Evolutionary conservation across 495 filamentous ascomycete species (phyloP).

Genomic region (Penicillium desertorum): DNA sequence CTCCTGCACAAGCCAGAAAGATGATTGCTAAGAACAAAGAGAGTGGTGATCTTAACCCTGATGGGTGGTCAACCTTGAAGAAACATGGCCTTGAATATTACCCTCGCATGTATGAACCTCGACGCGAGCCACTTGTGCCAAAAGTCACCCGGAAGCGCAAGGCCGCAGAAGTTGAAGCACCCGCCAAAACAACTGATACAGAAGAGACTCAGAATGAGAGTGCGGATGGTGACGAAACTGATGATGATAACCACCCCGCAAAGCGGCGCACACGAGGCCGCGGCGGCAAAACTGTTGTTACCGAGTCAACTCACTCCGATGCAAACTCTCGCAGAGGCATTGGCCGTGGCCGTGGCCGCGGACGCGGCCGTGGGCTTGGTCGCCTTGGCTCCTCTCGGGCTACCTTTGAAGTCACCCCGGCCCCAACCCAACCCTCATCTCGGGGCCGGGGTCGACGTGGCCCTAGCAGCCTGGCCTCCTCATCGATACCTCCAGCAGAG

Average conservation of each 20-base stretch:
- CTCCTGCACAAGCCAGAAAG: conserved; percentile 41
- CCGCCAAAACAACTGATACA: conserved; percentile 30
- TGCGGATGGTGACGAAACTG: conserved; percentile 32
- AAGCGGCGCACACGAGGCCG: conserved; percentile 41
- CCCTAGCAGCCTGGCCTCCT: conserved; percentile 18
- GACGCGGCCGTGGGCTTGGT: conserved; percentile 27
- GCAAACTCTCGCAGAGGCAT: conserved; percentile 26
- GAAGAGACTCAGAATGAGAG: conserved; percentile 32
- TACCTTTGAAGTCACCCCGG: conserved; percentile 24
- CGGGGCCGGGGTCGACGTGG: conserved; percentile 31
- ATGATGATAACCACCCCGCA: conserved; percentile 28
- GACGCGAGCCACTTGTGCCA: conserved; percentile 53
- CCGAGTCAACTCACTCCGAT: conserved; percentile 27
- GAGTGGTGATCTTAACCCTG: conserved; percentile 39
- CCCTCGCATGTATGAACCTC: conserved; percentile 48
- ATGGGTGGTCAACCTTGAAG: conserved; percentile 37
- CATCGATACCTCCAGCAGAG: conserved; percentile 6
- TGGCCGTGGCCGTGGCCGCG: conserved; percentile 54
- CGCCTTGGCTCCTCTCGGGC: conserved; percentile 22
- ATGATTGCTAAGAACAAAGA: conserved; percentile 37
- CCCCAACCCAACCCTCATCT: conserved; percentile 13
- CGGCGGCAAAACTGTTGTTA: conserved; percentile 28
- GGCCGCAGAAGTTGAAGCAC: conserved; percentile 40
- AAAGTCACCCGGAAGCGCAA: conserved; percentile 49
- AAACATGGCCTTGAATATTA: conserved; percentile 38